Percentiles rank a stretch among this genome's conserved stretches.
Evolutionary conservation across 2,329 filamentous ascomycete genomes (phyloP).

Genomic region (Seiridium cupressi): DNA sequence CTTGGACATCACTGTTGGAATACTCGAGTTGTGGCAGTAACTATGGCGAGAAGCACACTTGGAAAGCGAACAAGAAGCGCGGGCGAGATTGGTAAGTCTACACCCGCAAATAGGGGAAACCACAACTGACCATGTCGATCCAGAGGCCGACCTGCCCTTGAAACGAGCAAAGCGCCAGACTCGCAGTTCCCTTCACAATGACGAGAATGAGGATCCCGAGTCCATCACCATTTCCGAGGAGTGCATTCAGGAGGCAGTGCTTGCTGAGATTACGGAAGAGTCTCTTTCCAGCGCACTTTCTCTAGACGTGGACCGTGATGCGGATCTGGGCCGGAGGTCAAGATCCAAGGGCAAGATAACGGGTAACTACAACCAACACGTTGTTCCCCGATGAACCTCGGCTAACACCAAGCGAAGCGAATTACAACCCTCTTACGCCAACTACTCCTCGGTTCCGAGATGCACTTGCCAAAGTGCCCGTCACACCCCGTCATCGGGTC

Average conservation of each 20-base stretch:
- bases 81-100: constrained; percentile 31
- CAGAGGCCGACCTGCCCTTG: constrained; percentile 32
- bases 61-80: constrained; percentile 45
- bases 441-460: constrained; percentile 77
- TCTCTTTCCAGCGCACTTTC: constrained; percentile 9
- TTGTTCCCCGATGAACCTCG: background rate
- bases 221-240: constrained; percentile 31
- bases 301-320: constrained; percentile 1
- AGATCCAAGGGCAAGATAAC: background rate
- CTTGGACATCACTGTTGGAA: background rate
- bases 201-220: constrained; percentile 67
- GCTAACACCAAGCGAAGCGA: background rate
- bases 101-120: background rate
- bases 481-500: constrained; percentile 82
- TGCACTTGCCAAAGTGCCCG: constrained; percentile 67
- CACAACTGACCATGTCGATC: constrained; percentile 15
- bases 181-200: constrained; percentile 48
- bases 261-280: constrained; percentile 35
- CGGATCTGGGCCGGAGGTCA: background rate
- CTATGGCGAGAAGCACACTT: constrained; percentile 7
- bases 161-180: constrained; percentile 47
- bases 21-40: background rate
- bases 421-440: constrained; percentile 60
- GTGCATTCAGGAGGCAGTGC: constrained; percentile 41
- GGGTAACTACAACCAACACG: background rate